A percentile compares a stretch with the other conserved stretches of the same genome.
phyloP scores from a whole-genome alignment of 2,329 filamentous ascomycete genomes.

The Rachicladosporium sp. region DNA sequence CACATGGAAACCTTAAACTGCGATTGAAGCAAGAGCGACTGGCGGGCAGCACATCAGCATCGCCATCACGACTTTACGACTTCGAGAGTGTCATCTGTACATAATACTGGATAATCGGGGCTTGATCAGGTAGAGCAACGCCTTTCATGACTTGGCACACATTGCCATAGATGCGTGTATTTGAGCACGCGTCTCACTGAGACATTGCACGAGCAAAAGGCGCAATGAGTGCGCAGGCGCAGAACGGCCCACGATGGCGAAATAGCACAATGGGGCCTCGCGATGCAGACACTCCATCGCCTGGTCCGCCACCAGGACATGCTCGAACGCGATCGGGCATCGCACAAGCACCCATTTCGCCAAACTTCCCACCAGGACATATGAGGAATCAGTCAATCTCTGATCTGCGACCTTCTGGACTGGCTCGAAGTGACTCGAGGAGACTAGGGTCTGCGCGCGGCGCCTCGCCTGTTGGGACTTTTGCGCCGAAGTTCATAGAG shows the following conservation, averaged over 20 bases:
- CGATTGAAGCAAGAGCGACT: no score
- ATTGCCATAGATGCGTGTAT: no score
- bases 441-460: slow-evolving; percentile 51
- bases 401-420: slow-evolving; percentile 31
- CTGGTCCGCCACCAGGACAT: slow-evolving; percentile 39
- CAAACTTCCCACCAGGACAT: slow-evolving; percentile 41
- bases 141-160: no score
- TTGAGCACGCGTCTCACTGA: no score
- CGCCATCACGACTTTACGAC: no score
- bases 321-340: slow-evolving; percentile 64
- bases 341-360: slow-evolving; percentile 48
- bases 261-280: slow-evolving; percentile 46
- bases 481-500: slow-evolving; percentile 93
- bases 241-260: slow-evolving; percentile 58
- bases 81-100: no score
- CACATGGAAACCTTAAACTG: no score
- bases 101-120: no score
- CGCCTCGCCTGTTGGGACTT: slow-evolving; percentile 62
- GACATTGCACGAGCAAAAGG: no score
- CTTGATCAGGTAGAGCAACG: no score
- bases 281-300: slow-evolving; percentile 52
- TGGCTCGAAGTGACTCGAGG: slow-evolving; percentile 24
- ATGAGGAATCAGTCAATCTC: slow-evolving; percentile 54
- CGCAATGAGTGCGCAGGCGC: slow-evolving; percentile 42
- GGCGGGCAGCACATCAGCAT: no score